A percentile compares a stretch with the other conserved stretches of the same genome.
Conservation (phyloP, 129 eudicot species). For the Erigeron canadensis region DNA sequence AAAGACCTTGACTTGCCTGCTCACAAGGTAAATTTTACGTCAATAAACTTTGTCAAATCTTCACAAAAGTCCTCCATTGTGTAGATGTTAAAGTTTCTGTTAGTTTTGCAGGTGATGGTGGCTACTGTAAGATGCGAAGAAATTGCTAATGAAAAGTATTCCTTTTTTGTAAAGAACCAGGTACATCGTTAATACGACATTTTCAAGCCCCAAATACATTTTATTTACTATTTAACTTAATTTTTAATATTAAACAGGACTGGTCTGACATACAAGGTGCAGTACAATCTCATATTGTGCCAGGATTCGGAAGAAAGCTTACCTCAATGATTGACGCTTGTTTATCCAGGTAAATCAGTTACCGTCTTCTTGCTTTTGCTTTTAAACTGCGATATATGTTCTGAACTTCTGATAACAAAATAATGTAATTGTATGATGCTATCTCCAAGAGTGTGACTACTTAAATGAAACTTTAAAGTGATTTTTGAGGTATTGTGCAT, state of each 20-base stretch:
- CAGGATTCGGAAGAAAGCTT: constrained; percentile 89
- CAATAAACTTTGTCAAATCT: constrained; percentile 3
- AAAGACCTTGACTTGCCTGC: constrained; percentile 99
- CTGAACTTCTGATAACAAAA: background rate
- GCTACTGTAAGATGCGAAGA: constrained; percentile 99
- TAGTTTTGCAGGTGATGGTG: constrained; percentile 80
- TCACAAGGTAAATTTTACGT: constrained; percentile 63
- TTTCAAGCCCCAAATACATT: constrained; percentile 13
- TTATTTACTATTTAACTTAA: background rate
- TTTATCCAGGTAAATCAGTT: constrained; percentile 56
- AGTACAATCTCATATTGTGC: constrained; percentile 65
- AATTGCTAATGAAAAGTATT: constrained; percentile 79
- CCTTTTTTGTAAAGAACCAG: constrained; percentile 56
- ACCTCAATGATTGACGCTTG: constrained; percentile 68
- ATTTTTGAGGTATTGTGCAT: too few species aligned
- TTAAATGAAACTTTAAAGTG: too few species aligned
- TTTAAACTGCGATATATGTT: background rate
- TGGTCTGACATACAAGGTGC: constrained; percentile 80
- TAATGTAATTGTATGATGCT: background rate
- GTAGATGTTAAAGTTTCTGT: constrained; percentile 19
- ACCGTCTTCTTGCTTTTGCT: constrained; percentile 9
- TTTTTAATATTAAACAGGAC: constrained; percentile 42
- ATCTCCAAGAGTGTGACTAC: background rate
- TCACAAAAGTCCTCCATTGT: background rate
- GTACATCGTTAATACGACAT: constrained; percentile 33